Evolutionary conservation across 2,329 filamentous ascomycete species (phyloP), one percentile per base, ranked within the genome.

Genomic region (Cladosporium sp.): DNA sequence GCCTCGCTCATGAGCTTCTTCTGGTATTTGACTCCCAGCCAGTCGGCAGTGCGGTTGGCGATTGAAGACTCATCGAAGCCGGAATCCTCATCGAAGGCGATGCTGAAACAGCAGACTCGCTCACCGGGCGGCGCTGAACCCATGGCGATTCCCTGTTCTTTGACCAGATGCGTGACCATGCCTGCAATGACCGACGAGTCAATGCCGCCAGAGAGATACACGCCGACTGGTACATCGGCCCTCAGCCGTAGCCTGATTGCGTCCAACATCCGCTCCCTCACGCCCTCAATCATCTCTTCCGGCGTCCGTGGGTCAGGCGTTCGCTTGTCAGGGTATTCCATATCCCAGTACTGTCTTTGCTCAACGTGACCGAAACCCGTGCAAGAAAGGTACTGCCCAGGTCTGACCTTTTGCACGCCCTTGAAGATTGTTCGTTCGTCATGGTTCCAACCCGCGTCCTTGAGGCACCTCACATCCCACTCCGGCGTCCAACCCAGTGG

Each of bases 151-250:
- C 74, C 70, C 46, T 76, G 65, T 44, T 77, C 68, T 38, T 71
- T 68, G n/a, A 74, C 70, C 1, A 82, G 69, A 54, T 81, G 69
- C 1, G 73, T 74, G 2, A 77, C 74, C 59, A 83, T 81, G 3
- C 80, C 80, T 7, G 79, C 79, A 18, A 83, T 65, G 1, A 74
- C 70, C 0, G 79, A 82, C 0, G 77, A 81, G 60, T 83, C 80
- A 45, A 83, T 74, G 1, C 80, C 81, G 4, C 81, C 80, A 18
- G 72, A 77, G 0, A 83, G 66, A 53, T 79, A 82, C 48, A 83
- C 68, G 2, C 77, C 80, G 3, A 83, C 69, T 0, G 78, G 77
- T 0, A 82, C 80, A 60, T 83, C 80, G 1, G 80, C 79, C 13
- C 74, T 71, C 9, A 83, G 66, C 4, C 80, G 74, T 14, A 80